Conservation (phyloP, 2,329 filamentous ascomycete species). For the Dothistroma septosporum region DNA sequence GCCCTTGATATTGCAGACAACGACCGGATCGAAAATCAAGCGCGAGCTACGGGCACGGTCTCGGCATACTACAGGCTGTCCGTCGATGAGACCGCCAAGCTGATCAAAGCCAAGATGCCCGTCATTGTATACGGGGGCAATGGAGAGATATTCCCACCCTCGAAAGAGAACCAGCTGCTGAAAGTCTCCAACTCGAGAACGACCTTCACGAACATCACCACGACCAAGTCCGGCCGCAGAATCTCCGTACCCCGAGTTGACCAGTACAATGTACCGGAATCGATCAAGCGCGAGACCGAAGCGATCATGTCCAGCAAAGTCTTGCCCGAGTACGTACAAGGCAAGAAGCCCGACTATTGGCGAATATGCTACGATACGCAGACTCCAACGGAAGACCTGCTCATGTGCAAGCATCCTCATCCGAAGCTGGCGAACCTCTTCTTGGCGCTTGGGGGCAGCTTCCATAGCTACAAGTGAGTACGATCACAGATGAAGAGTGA, state of each 20-base stretch:
- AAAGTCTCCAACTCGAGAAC: constrained; percentile 61
- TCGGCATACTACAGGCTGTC: constrained; percentile 56
- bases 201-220: constrained; percentile 51
- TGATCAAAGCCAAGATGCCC: constrained; percentile 44
- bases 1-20: constrained; percentile 41
- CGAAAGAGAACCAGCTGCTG: constrained; percentile 46
- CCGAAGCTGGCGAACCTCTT: constrained; percentile 51
- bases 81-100: constrained; percentile 47
- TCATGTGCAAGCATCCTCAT: constrained; percentile 53
- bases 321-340: constrained; percentile 33
- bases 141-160: constrained; percentile 49
- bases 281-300: constrained; percentile 19
- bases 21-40: constrained; percentile 50
- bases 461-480: constrained; percentile 47
- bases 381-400: constrained; percentile 59
- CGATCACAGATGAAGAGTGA: background rate
- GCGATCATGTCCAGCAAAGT: constrained; percentile 21
- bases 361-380: constrained; percentile 58
- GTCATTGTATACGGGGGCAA: constrained; percentile 50
- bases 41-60: constrained; percentile 57
- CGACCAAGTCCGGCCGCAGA: constrained; percentile 45
- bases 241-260: constrained; percentile 49
- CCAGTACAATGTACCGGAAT: constrained; percentile 18
- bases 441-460: constrained; percentile 59
- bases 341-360: constrained; percentile 38